Conservation (phyloP, 176 grass and related monocot genomes). For the Aegilops longissima region DNA sequence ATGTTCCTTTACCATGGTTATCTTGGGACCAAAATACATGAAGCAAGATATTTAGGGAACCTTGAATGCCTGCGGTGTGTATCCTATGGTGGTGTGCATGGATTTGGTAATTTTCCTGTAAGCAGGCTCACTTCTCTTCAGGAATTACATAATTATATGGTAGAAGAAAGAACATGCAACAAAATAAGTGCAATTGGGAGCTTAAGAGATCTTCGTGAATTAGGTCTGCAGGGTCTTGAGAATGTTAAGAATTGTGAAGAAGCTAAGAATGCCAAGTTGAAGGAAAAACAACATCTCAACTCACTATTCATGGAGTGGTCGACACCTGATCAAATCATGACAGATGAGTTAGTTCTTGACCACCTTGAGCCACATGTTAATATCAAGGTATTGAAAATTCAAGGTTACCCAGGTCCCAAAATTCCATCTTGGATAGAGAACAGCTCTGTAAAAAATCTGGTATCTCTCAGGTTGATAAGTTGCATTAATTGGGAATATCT, state of each 20-base stretch:
- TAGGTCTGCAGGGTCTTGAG: neutral
- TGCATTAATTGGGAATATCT: neutral
- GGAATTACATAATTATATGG: fast-evolving
- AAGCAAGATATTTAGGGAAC: neutral
- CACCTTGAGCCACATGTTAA: constrained; percentile 7
- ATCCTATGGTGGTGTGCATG: fast-evolving
- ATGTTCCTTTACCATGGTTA: neutral
- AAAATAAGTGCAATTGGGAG: neutral
- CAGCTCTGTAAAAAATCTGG: neutral
- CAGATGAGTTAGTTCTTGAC: neutral
- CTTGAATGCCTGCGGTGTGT: neutral
- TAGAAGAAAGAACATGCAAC: neutral
- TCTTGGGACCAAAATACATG: too few species aligned
- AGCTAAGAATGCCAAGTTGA: constrained; percentile 2
- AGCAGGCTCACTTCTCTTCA: constrained; percentile 11
- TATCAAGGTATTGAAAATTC: neutral
- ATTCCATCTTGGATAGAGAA: constrained; percentile 2
- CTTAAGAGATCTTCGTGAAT: neutral
- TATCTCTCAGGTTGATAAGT: neutral
- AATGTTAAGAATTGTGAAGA: neutral
- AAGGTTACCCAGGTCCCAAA: neutral
- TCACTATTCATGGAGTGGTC: neutral
- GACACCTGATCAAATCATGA: neutral
- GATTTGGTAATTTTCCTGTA: neutral
- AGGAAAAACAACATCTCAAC: neutral